phyloP scores from a whole-genome alignment of 805 yeast genomes.

The Kregervanrija fluxuum region DNA sequence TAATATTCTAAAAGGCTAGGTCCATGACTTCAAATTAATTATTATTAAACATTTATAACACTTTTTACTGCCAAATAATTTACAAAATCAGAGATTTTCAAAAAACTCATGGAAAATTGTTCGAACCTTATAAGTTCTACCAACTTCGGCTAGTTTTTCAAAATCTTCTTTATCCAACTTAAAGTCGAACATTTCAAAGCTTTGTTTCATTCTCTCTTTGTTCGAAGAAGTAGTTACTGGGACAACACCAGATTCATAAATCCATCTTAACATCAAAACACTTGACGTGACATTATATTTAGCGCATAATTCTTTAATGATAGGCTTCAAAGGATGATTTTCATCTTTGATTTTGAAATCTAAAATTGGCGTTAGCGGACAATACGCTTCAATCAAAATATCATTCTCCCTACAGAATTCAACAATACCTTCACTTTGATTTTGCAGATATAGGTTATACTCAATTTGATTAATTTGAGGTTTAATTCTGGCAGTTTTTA shows the following conservation, averaged over 20 bases:
- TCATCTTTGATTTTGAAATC: slow-evolving; percentile 28
- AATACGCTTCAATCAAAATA: slow-evolving; percentile 55
- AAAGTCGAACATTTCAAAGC: slow-evolving; percentile 50
- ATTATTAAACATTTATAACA: too few species aligned
- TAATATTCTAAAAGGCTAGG: too few species aligned
- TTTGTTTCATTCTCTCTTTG: slow-evolving; percentile 46
- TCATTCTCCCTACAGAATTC: slow-evolving; percentile 42
- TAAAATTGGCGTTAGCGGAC: slow-evolving; percentile 62
- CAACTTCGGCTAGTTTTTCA: slow-evolving; percentile 33
- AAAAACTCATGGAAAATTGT: slow-evolving; percentile 3
- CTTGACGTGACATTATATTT: slow-evolving; percentile 57
- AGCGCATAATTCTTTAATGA: slow-evolving; percentile 34
- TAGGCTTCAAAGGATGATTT: slow-evolving; percentile 33
- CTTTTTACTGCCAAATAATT: too few species aligned
- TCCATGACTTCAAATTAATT: too few species aligned
- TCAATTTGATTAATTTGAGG: slow-evolving; percentile 69
- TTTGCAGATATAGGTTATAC: slow-evolving; percentile 56
- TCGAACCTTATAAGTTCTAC: slow-evolving; percentile 20
- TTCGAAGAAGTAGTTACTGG: slow-evolving; percentile 74
- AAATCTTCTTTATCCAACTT: slow-evolving; percentile 46
- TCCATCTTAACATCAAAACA: slow-evolving; percentile 67
- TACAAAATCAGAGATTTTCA: neutral
- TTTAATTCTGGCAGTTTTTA: slow-evolving; percentile 34
- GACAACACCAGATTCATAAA: slow-evolving; percentile 53
- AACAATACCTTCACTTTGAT: slow-evolving; percentile 51